phyloP scores from a whole-genome alignment of 148 eudicot species.

The Camellia sinensis region DNA sequence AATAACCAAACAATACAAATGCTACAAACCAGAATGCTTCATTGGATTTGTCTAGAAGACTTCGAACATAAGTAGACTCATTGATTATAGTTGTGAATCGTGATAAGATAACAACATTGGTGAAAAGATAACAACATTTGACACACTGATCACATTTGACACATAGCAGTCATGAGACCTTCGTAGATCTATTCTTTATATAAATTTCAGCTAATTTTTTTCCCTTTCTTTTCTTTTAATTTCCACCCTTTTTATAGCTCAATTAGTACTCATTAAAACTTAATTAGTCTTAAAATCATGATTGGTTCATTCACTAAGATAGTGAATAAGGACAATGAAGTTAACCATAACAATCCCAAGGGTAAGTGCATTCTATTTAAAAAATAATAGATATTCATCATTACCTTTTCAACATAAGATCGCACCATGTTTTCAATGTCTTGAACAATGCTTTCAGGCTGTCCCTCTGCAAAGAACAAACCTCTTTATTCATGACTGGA shows the following conservation, averaged over 20 bases:
- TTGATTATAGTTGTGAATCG: no score
- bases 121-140: neutral
- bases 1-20: neutral
- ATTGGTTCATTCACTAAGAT: neutral
- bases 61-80: neutral
- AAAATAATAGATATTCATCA: neutral
- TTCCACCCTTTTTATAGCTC: neutral
- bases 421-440: conserved; percentile 86
- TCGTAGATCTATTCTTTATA: neutral
- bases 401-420: conserved; percentile 69
- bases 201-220: neutral
- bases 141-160: neutral
- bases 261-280: neutral
- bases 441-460: conserved; percentile 63
- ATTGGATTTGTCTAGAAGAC: neutral
- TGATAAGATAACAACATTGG: neutral
- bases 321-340: neutral
- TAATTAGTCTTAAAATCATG: neutral
- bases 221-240: no score
- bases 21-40: neutral
- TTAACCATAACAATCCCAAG: neutral
- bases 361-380: neutral
- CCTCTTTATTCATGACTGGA: neutral
- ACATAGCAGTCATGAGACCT: neutral
- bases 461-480: conserved; percentile 59